phyloP scores from a whole-genome alignment of 768 basidiomycete species.

The Termitomyces sp. region DNA sequence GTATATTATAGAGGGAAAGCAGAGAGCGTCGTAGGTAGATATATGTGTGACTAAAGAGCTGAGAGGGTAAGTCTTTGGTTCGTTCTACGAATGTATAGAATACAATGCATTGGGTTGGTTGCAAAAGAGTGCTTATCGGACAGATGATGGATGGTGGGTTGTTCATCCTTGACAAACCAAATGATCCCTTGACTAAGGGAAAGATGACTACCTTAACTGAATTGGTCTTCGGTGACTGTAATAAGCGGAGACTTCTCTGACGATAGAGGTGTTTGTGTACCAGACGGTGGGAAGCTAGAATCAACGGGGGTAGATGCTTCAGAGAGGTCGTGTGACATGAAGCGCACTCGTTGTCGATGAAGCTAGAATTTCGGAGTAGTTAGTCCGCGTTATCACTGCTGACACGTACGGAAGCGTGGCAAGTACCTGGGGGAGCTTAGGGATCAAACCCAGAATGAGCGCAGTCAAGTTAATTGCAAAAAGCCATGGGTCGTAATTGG shows the following conservation, averaged over 20 bases:
- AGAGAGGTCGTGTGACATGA: constrained; percentile 61
- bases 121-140: constrained; percentile 5
- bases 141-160: background rate
- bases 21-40: constrained; percentile 22
- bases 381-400: constrained; percentile 10
- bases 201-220: constrained; percentile 19
- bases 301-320: constrained; percentile 64
- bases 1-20: constrained; percentile 25
- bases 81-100: constrained; percentile 23
- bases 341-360: constrained; percentile 78
- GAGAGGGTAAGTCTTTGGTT: constrained; percentile 16
- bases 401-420: constrained; percentile 5
- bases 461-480: constrained; percentile 89
- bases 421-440: constrained; percentile 90
- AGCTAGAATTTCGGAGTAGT: constrained; percentile 37
- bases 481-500: constrained; percentile 90
- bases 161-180: background rate
- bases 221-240: constrained; percentile 44
- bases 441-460: constrained; percentile 75
- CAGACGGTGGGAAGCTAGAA: constrained; percentile 51
- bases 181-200: background rate
- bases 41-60: constrained; percentile 19
- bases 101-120: constrained; percentile 23
- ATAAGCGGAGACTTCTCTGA: constrained; percentile 24
- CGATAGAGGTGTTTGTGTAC: constrained; percentile 35